Base-by-base conservation (phyloP, 257 asterid genomes). In the Cynanchum wilfordii region DNA sequence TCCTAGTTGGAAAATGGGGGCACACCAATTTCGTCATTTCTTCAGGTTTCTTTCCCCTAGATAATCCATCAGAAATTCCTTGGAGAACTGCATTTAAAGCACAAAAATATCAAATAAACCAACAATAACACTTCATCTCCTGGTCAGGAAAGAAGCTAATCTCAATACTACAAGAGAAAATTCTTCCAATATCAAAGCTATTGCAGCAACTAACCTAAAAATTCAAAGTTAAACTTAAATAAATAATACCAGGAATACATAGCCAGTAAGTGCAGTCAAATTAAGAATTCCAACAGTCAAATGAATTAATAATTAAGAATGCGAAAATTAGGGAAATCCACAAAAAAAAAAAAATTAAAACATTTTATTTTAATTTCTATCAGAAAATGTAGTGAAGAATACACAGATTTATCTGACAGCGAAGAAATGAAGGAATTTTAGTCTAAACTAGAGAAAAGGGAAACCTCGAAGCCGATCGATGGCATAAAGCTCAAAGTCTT, bases 401-500 rank as follows among this genome's bases (percentile, higher is more conserved):
- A 33, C 11, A 10, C 17, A 25, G 55, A 44, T 10, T n/a, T 57
- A 57, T 57, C 64, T 24, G 11, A 36, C 2, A 29, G 24, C 19
- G 11, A 33, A 7, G 4, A 10, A 47, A n/a, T 38, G 25, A 19
- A 19, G 16, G 45, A 42, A 57, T 67, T 42, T 57, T 52, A 40
- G 57, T 7, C 29, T 3, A 17, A 44, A 20, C 42, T 16, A 11
- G 15, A 69, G 40, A 20, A 40, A 33, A 45, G 42, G 3, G 10
- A 12, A 2, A 89, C 98, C 99, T 89, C 95, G 90, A n/a, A 92
- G 95, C 70, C 97, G 92, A 73, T 95, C 86, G 64, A 95, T 66
- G 69, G 99, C 96, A 71, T 78, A 95, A 64, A 86, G 87, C 91
- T 95, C 98, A 70, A 95, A 95, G 66, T 95, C 99, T 80, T 95